phyloP scores from a whole-genome alignment of 805 yeast genomes.

The Yamadazyma philogaea region DNA sequence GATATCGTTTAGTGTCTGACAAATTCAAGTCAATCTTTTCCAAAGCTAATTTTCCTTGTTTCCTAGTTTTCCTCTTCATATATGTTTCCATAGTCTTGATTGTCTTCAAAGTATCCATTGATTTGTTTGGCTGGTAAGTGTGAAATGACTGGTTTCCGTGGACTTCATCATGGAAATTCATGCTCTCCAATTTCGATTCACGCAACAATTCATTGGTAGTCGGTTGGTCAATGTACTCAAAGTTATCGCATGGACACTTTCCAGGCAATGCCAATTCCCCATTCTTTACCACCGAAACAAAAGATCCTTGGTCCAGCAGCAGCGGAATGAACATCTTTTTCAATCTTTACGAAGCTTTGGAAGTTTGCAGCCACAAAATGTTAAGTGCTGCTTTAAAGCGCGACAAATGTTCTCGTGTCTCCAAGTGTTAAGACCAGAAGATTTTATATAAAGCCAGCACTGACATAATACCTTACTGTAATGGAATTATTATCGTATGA shows the following conservation, averaged over 20 bases:
- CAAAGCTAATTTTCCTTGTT: slow-evolving; percentile 3
- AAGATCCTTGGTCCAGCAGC: slow-evolving; percentile 10
- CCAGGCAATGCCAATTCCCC: not conserved
- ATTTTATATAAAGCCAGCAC: no score
- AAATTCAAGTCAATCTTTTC: not conserved
- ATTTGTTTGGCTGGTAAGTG: not conserved
- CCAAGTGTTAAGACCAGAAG: no score
- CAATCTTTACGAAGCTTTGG: not conserved
- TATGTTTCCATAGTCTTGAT: slow-evolving; percentile 1
- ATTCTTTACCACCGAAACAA: not conserved
- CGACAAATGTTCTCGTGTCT: not conserved
- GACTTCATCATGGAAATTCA: no score
- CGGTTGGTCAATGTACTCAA: not conserved
- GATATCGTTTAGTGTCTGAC: not conserved
- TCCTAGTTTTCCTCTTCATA: not conserved
- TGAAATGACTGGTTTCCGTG: not conserved
- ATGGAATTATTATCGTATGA: slow-evolving; percentile 20
- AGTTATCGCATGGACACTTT: not conserved
- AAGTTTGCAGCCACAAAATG: slow-evolving; percentile 6
- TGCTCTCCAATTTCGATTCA: no score
- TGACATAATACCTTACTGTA: no score
- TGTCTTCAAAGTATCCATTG: not conserved
- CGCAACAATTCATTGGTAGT: no score
- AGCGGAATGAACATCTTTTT: not conserved
- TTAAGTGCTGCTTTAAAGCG: not conserved